Evolutionary conservation across 2,329 filamentous ascomycete species (phyloP), one percentile per base, ranked within the genome.

Genomic region (Trichoderma cornu-damae): DNA sequence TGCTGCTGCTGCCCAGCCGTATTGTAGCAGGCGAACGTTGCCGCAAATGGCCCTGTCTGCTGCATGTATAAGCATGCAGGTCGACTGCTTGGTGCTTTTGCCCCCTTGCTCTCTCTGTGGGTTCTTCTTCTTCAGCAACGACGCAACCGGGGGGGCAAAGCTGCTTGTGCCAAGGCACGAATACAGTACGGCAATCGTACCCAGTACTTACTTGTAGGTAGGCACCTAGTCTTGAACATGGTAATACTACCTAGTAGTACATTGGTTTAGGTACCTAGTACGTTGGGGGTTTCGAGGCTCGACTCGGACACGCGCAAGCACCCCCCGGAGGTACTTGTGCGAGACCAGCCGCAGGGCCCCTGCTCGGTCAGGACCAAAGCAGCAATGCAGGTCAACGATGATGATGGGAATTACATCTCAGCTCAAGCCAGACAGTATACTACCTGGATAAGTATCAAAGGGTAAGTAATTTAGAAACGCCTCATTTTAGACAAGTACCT

Each of bases 331-430:
- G 48, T 43, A 20, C 14, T 11, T 22, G 26, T 34, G 16, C 28
- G 35, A 52, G 49, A 30, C 37, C 16, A 28, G 48, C 34, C 42
- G 6, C 40, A 44, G 30, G 32, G 8, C 30, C 28, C n/a, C 30
- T 24, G 28, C 50, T 53, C 50, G 50, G 28, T 35, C 50, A 53
- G 14, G 40, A 28, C 50, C 20, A 53, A 44, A 53, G 30, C 30
- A 53, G 50, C 32, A 44, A 53, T 53, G 40, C 38, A 53, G 50
- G 40, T 53, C 50, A 53, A 34, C 50, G 50, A 28, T 34, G 50
- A 53, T 53, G 40, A n/a, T n/a, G n/a, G n/a, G n/a, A 37, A 44
- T 37, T 53, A 11, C 50, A 53, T 44, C 50, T 44, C 40, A 49
- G 40, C 50, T 44, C 50, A 44, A 26, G 50, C 50, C 38, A 34